phyloP scores from a whole-genome alignment of 1,284 basidiomycete species.

The Trichosporon inkin region DNA sequence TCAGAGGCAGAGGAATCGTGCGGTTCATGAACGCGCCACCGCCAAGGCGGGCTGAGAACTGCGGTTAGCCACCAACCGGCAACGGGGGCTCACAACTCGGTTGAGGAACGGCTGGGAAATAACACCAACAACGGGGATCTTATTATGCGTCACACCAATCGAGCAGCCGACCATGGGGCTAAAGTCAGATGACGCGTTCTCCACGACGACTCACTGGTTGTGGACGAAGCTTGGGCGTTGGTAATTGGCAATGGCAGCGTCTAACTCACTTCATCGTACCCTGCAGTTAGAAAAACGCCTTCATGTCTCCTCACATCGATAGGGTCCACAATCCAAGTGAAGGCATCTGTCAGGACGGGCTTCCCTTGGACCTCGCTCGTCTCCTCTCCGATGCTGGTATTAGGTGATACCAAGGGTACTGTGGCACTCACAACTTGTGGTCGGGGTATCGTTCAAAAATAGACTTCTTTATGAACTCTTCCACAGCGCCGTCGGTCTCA shows the following conservation, averaged over 20 bases:
- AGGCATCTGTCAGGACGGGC: constrained; percentile 67
- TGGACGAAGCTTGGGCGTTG: constrained; percentile 43
- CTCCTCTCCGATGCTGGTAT: constrained; percentile 69
- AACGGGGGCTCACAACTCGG: constrained; percentile 57
- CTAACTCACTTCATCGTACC: constrained; percentile 47
- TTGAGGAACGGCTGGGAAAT: constrained; percentile 86
- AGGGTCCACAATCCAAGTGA: constrained; percentile 48
- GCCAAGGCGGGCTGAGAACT: constrained; percentile 74
- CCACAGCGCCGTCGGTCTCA: constrained; percentile 87
- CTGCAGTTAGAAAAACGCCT: constrained; percentile 19
- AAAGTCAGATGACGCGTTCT: not conserved
- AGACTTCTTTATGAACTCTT: constrained; percentile 72
- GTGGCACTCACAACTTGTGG: constrained; percentile 61
- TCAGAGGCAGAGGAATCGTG: constrained; percentile 62
- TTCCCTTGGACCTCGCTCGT: constrained; percentile 62
- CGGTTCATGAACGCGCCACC: constrained; percentile 72
- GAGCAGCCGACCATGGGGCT: constrained; percentile 55
- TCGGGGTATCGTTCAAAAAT: constrained; percentile 65
- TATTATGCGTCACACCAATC: constrained; percentile 78
- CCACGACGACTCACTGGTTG: constrained; percentile 33
- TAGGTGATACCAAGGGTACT: constrained; percentile 6
- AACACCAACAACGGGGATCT: constrained; percentile 75
- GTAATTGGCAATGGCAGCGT: not conserved
- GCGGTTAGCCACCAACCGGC: constrained; percentile 10
- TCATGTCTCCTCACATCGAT: constrained; percentile 38